These are phyloP conservation scores for Blastomyces gilchristii DNA, from an alignment of 2,329 filamentous ascomycete species.

Conservation along the genomic window DNA sequence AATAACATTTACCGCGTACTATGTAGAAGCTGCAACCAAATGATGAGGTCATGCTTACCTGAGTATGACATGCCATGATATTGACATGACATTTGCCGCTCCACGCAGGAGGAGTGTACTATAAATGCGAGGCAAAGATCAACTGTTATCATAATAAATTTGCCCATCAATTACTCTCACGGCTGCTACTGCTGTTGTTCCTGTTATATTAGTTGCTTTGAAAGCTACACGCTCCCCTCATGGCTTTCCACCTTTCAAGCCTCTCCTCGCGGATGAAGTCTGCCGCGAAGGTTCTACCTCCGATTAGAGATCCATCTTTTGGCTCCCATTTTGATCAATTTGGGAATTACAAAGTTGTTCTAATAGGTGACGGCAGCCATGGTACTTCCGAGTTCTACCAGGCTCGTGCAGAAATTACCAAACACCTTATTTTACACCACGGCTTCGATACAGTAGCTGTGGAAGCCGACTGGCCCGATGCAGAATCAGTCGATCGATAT, in stretches of 20 bases:
- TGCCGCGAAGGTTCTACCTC: constrained; percentile 30
- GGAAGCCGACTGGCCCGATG: constrained; percentile 47
- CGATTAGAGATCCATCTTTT: constrained; percentile 29
- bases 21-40: no score
- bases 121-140: not conserved
- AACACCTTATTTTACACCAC: constrained; percentile 40
- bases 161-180: not conserved
- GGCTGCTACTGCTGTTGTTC: not conserved
- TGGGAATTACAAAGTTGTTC: constrained; percentile 32
- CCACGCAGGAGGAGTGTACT: no score
- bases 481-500: constrained; percentile 42
- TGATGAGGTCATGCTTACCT: not conserved
- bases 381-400: constrained; percentile 48
- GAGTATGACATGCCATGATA: no score
- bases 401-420: constrained; percentile 43
- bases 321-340: constrained; percentile 35
- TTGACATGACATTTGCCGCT: not conserved
- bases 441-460: constrained; percentile 44
- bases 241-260: constrained; percentile 23
- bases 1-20: no score
- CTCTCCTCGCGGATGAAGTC: constrained; percentile 27
- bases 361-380: constrained; percentile 41
- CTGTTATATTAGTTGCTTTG: not conserved
- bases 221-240: constrained; percentile 4
- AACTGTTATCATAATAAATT: not conserved